These are phyloP conservation scores for Agaricales sp. DNA, from an alignment of 1,284 basidiomycete species.

Conservation along the genomic window DNA sequence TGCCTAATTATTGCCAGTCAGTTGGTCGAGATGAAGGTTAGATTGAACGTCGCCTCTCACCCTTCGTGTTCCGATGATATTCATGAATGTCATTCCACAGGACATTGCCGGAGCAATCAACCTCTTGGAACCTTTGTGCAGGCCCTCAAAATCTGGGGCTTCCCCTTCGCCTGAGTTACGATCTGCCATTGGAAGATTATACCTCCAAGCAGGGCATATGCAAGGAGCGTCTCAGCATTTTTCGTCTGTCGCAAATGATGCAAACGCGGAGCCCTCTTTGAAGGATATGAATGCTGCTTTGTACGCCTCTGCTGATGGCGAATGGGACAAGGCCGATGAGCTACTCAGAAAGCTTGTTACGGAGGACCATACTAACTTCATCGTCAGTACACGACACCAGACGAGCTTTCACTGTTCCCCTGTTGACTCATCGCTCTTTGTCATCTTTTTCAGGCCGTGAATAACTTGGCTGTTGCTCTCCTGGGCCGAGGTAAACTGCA, in stretches of 20 bases:
- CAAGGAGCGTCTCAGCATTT: conserved; percentile 45
- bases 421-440: background rate
- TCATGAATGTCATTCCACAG: conserved; percentile 22
- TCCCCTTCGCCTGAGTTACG: conserved; percentile 40
- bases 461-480: conserved; percentile 65
- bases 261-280: conserved; percentile 28
- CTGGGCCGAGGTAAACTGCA: conserved; percentile 59
- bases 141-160: conserved; percentile 15
- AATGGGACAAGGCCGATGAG: conserved; percentile 47
- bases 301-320: conserved; percentile 51
- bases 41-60: conserved; percentile 8
- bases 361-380: conserved; percentile 46
- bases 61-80: conserved; percentile 2
- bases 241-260: conserved; percentile 34
- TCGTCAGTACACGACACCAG: conserved; percentile 34
- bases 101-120: conserved; percentile 58
- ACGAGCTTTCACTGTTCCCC: background rate
- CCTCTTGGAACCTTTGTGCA: conserved; percentile 53
- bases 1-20: conserved; percentile 65
- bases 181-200: conserved; percentile 60
- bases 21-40: conserved; percentile 65
- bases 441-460: conserved; percentile 46
- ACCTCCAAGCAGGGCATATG: conserved; percentile 62
- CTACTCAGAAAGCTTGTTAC: conserved; percentile 33
- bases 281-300: conserved; percentile 56